Evolutionary conservation across 1,139 yeast species (phyloP).

Genomic region (Spathaspora sp.): DNA sequence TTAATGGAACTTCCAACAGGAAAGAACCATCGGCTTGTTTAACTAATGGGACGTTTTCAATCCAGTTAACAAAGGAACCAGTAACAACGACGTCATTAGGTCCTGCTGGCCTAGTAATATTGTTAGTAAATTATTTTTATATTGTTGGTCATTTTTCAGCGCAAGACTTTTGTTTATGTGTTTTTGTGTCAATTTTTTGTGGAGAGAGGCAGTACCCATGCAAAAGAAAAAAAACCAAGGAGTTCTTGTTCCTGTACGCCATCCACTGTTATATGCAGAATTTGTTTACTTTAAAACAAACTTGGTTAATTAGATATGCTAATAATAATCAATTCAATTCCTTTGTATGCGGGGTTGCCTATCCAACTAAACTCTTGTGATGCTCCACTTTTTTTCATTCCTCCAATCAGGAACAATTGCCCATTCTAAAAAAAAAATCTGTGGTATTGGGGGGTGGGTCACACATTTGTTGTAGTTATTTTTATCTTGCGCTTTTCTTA

Average conservation of each 20-base stretch:
- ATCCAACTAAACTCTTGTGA: neutral
- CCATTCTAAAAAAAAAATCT: neutral
- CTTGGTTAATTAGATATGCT: neutral
- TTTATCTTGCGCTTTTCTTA: neutral
- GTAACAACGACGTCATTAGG: conserved; percentile 72
- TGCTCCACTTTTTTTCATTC: neutral
- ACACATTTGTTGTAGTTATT: neutral
- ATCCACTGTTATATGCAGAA: neutral
- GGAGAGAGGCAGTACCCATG: neutral
- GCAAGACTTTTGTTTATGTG: neutral
- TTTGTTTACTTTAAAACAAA: neutral
- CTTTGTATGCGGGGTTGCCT: neutral
- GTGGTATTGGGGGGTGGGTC: neutral
- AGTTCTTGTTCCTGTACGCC: neutral
- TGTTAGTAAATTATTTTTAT: conserved; percentile 13
- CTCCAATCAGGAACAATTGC: neutral
- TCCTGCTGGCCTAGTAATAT: conserved; percentile 61
- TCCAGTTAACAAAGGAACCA: conserved; percentile 79
- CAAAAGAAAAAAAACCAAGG: neutral
- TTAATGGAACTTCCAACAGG: conserved; percentile 57
- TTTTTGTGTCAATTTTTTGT: neutral
- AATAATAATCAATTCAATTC: neutral
- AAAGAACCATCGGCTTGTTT: conserved; percentile 62
- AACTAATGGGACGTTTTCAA: conserved; percentile 55
- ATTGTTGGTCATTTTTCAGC: neutral